Percentiles rank a stretch among this genome's conserved stretches.
Conservation (phyloP, 257 asterid species). For the Solanum pinnatisectum region DNA sequence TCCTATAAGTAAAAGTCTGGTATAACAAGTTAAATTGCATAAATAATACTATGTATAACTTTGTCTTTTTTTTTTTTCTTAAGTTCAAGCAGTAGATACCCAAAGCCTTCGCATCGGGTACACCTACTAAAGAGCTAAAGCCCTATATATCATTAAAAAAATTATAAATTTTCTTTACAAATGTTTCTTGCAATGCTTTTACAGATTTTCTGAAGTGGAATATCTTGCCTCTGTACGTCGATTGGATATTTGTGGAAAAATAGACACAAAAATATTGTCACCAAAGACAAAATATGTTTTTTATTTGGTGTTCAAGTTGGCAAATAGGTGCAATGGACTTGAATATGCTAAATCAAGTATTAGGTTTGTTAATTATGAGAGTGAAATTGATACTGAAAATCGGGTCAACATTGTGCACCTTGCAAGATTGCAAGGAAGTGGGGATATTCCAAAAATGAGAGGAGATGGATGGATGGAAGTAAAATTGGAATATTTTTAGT, state of each 20-base stretch:
- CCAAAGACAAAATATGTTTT: not conserved
- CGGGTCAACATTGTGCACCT: not conserved
- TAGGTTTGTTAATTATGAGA: not conserved
- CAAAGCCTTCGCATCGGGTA: not conserved
- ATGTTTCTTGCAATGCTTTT: not conserved
- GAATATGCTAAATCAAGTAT: not conserved
- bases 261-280: not conserved
- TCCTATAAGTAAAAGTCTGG: not conserved
- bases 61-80: not conserved
- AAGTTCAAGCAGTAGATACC: not conserved
- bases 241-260: not conserved
- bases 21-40: not conserved
- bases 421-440: not conserved
- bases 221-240: no score
- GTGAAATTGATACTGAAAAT: not conserved
- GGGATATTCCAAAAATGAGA: not conserved
- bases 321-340: slow-evolving; percentile 26
- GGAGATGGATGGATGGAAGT: not conserved
- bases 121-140: not conserved
- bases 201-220: not conserved
- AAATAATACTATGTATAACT: not conserved
- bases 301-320: slow-evolving; percentile 12
- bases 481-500: not conserved
- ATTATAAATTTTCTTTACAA: not conserved
- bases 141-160: not conserved